These are phyloP conservation scores for Paramecium primaurelia DNA, from an alignment of 73 alveolate genomes.

Conservation along the genomic window DNA sequence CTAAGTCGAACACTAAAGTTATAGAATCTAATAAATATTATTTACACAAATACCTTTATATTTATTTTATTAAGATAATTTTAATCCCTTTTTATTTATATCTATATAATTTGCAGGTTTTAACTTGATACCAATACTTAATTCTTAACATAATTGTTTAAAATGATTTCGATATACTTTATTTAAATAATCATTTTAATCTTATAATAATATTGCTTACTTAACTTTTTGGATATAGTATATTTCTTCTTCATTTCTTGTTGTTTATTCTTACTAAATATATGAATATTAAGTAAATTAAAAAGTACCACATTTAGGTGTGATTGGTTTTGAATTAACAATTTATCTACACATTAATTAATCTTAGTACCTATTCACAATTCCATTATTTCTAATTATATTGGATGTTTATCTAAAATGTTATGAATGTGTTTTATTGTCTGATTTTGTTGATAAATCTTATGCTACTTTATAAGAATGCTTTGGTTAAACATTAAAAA, in stretches of 20 bases:
- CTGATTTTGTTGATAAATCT: not conserved
- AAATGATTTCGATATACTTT: not conserved
- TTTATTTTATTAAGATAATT: not conserved
- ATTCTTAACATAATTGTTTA: not conserved
- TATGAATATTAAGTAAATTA: not conserved
- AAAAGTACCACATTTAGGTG: not conserved
- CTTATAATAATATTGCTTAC: not conserved
- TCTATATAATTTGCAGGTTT: not conserved
- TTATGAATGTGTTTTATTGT: not conserved
- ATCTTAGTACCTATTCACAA: not conserved
- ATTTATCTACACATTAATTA: not conserved
- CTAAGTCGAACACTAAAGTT: conserved; percentile 55
- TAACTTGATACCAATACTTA: not conserved
- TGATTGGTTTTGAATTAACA: not conserved
- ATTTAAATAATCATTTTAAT: not conserved
- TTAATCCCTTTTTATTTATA: not conserved
- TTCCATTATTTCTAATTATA: not conserved
- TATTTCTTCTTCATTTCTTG: not conserved
- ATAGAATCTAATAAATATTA: not conserved
- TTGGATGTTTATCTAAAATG: not conserved
- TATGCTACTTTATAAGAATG: not conserved
- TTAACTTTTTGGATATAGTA: not conserved
- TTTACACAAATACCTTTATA: not conserved
- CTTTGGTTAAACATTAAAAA: not conserved
- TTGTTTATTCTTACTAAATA: not conserved